These are phyloP conservation scores for Polyplosphaeria fusca DNA, from an alignment of 495 filamentous ascomycete species.

Conservation along the genomic window DNA sequence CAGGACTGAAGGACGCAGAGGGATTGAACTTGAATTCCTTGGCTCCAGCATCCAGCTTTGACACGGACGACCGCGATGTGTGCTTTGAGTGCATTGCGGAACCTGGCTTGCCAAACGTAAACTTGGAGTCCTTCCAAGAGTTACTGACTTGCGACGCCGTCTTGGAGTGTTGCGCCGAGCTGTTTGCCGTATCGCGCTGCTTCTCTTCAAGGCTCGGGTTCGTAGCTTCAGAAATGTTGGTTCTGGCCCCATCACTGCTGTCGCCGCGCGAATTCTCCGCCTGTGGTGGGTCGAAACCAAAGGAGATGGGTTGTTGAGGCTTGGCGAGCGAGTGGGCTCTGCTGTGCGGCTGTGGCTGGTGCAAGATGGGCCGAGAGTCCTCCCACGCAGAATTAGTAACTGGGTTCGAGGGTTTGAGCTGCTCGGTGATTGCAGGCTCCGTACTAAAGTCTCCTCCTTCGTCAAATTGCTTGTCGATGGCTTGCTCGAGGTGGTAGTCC, in stretches of 20 bases:
- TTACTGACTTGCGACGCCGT: conserved; percentile 44
- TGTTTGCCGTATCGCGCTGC: conserved; percentile 4
- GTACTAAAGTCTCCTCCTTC: conserved; percentile 52
- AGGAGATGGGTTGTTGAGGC: conserved; percentile 23
- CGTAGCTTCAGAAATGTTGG: conserved; percentile 31
- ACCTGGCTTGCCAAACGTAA: conserved; percentile 29
- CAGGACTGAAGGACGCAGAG: conserved; percentile 57
- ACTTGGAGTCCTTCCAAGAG: conserved; percentile 50
- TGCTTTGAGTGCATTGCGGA: conserved; percentile 47
- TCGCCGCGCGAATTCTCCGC: conserved; percentile 24
- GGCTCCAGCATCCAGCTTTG: conserved; percentile 80
- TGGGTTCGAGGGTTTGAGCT: conserved; percentile 25
- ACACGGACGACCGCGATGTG: conserved; percentile 62
- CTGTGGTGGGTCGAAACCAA: conserved; percentile 17
- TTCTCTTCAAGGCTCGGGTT: conserved; percentile 31
- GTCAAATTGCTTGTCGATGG: conserved; percentile 67
- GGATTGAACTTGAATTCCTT: conserved; percentile 85
- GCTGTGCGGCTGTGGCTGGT: conserved; percentile 61
- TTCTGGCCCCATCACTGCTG: conserved; percentile 26
- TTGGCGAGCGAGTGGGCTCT: conserved; percentile 43
- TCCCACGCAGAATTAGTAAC: conserved; percentile 45
- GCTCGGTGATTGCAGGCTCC: conserved; percentile 36
- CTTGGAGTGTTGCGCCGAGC: conserved; percentile 29
- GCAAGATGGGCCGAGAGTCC: conserved; percentile 43
- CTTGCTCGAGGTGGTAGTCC: conserved; percentile 68